Evolutionary conservation across 2,329 filamentous ascomycete species (phyloP).

Genomic region (Cladosporium sp.): DNA sequence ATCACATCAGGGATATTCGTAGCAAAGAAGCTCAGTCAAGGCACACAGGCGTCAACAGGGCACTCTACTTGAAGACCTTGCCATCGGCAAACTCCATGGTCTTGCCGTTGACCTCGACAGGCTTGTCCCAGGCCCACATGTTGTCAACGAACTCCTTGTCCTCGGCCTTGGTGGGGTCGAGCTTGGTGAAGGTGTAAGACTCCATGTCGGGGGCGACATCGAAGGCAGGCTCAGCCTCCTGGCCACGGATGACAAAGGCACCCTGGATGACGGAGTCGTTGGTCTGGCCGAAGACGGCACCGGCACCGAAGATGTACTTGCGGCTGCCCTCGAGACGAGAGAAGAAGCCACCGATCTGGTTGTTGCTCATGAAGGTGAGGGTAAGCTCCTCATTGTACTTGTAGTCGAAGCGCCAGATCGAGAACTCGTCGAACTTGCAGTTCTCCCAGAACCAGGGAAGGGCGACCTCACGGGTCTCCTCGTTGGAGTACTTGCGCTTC

Average conservation of each 20-base stretch:
- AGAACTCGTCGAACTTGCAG: slow-evolving; percentile 91
- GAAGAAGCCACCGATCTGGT: slow-evolving; percentile 97
- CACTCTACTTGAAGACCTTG: slow-evolving; percentile 96
- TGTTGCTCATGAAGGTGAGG: slow-evolving; percentile 97
- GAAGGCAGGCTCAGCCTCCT: slow-evolving; percentile 83
- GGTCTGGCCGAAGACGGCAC: slow-evolving; percentile 84
- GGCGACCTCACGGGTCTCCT: slow-evolving; percentile 76
- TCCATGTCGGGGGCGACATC: slow-evolving; percentile 97
- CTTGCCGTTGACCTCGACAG: slow-evolving; percentile 79
- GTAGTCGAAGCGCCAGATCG: slow-evolving; percentile 91
- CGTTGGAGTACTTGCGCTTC: slow-evolving; percentile 98
- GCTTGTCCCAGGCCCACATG: slow-evolving; percentile 91
- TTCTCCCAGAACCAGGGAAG: slow-evolving; percentile 99
- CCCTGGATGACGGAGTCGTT: slow-evolving; percentile 90
- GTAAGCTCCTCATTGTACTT: slow-evolving; percentile 99
- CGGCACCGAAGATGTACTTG: slow-evolving; percentile 94
- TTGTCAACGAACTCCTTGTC: slow-evolving; percentile 84
- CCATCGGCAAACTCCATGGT: slow-evolving; percentile 84
- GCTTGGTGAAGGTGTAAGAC: slow-evolving; percentile 95
- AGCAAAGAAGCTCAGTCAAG: slow-evolving; percentile 11
- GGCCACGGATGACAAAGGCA: slow-evolving; percentile 91
- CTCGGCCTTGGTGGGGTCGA: slow-evolving; percentile 82
- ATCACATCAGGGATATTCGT: slow-evolving; percentile 20
- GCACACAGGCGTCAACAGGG: slow-evolving; percentile 15
- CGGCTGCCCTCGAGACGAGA: slow-evolving; percentile 93